Evolutionary conservation across 2,329 filamentous ascomycete species (phyloP).

Genomic region (Knoxdaviesia capensis): DNA sequence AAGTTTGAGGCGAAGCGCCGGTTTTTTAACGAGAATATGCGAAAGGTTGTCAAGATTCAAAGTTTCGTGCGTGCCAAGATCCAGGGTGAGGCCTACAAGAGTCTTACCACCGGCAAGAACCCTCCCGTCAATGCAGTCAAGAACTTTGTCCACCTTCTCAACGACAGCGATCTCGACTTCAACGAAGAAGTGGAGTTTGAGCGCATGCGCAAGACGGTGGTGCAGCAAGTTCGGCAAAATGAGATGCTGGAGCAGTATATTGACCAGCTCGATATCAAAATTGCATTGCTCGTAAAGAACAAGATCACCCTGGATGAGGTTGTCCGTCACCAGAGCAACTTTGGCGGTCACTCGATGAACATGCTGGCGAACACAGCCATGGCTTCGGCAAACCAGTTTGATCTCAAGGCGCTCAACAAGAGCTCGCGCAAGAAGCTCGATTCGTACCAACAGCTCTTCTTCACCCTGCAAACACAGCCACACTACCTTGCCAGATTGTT

Average conservation of each 20-base stretch:
- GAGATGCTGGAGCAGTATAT: conserved; percentile 97
- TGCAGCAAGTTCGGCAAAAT: conserved; percentile 92
- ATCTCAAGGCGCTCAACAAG: conserved; percentile 94
- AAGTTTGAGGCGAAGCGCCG: conserved; percentile 69
- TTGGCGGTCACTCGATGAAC: conserved; percentile 70
- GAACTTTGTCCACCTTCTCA: conserved; percentile 92
- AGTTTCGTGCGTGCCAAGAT: conserved; percentile 90
- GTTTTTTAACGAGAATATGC: conserved; percentile 92
- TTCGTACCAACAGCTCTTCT: conserved; percentile 94
- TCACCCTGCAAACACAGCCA: conserved; percentile 88
- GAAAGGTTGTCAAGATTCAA: conserved; percentile 96
- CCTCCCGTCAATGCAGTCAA: conserved; percentile 93
- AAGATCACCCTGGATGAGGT: conserved; percentile 98
- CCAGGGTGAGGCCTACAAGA: conserved; percentile 96
- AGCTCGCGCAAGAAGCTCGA: conserved; percentile 88
- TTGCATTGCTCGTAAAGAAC: conserved; percentile 94
- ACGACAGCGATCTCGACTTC: conserved; percentile 97
- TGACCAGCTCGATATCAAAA: conserved; percentile 96
- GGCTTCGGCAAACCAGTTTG: conserved; percentile 76
- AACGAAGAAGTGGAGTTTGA: conserved; percentile 98
- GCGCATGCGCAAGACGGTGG: conserved; percentile 80
- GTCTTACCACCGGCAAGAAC: conserved; percentile 85
- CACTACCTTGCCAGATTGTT: conserved; percentile 86
- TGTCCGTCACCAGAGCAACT: conserved; percentile 89
- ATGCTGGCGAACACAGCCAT: conserved; percentile 79